Evolutionary conservation across 139 green algal species (phyloP), one percentile per base, ranked within the genome.

Genomic region (Pycnococcus provasolii): DNA sequence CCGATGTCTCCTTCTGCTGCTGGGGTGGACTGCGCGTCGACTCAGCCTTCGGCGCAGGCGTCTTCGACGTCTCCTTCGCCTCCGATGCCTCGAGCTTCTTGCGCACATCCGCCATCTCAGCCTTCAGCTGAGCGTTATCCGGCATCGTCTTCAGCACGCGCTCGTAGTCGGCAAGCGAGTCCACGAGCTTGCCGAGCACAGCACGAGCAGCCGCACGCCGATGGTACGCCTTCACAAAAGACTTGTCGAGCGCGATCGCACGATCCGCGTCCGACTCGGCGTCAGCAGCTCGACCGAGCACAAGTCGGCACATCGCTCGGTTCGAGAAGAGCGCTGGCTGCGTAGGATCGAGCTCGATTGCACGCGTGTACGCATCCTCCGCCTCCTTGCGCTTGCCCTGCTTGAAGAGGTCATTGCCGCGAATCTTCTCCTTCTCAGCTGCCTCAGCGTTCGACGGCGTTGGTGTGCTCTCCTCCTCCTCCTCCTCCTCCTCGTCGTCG

Each of bases 401-500:
- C 67, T 86, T 89, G 54, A 90, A 85, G 0, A 84, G 84, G 41
- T 65, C 76, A 74, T 96, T 95, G 63, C 89, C 89, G 3, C 79
- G 66, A 4, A 84, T 83, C 67, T 89, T 89, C 0, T 70, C 79
- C 1, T 58, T 70, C 66, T 89, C 87, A 1, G 85, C 79, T 2
- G 86, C 75, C 1, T 26, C 65, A 5, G 43, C 66, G 3, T 57
- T 11, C 51, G 45, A 40, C 3, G 64, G 7, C 42, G 51, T 60
- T 1, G 51, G 37, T 1, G 5, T 64, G 4, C 11, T 5, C 7
- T 15, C 58, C 41, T 60, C 53, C n/a, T 64, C 58, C 13, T 64
- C 58, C 37, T 64, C 58, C 4, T 64, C 58, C 13, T 64, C 58
- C 1, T 64, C 58, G 5, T 4, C 7, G 58, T 15, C 37, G 58